Base-by-base conservation (phyloP, 306 rosid genomes). In the Ochetophila trinervis region DNA sequence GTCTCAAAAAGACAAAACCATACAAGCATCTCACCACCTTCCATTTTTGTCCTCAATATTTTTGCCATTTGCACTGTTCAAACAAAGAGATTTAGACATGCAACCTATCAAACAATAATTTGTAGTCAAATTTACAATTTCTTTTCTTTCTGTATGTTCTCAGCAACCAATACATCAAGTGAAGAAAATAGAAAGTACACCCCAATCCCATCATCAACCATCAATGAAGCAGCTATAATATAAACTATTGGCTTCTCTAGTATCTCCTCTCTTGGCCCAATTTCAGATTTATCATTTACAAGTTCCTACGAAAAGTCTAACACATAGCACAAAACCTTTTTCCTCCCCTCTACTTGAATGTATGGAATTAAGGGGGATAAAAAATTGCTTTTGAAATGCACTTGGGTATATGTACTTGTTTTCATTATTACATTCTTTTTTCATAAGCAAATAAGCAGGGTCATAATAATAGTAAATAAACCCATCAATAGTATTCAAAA, bases 11-110 rank as follows among this genome's bases (percentile, higher is more conserved):
- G 9, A 71, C 7, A 63, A 49, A 71, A 63, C 7, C n/a, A 56
- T 18, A 11, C 60, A 48, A 63, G 52, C 52, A 64, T 15, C 59
- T 64, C n/a, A 49, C 6, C 2, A 12, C 48, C 56, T 63, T 36
- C 69, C 63, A n/a, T 53, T 62, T 45, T 14, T 21, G 8, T 23
- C n/a, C 2, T 30, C 59, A 42, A 20, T 12, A 52, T 52, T 36
- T 32, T 13, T 19, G 51, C 1, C 12, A 15, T 15, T 52, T 50
- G 54, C 35, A 22, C 5, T 18, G 23, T 55, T 40, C 27, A 19
- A 48, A 58, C 42, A 24, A 7, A 27, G 16, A 24, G 22, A 34
- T 24, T 27, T 24, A 6, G 35, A 52, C 10, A 40, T 40, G 45
- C 14, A 40, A 40, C 45, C 11, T 37, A 37, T 10, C 44, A 65